Evolutionary conservation across 768 basidiomycete species (phyloP).

Genomic region (Pulveroboletus sp.): DNA sequence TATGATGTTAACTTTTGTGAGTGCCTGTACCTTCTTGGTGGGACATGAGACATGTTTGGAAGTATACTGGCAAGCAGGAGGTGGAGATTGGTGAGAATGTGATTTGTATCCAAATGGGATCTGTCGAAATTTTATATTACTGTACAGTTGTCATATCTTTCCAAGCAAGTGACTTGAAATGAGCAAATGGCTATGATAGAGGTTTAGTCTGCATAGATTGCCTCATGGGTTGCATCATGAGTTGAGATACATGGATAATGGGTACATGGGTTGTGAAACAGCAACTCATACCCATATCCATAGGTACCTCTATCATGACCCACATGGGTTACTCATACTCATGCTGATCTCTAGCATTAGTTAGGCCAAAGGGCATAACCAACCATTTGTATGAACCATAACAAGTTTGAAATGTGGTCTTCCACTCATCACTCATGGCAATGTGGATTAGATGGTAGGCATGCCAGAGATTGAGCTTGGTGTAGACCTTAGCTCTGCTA

Average conservation of each 20-base stretch:
- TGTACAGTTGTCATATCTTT: too few relatives aligned
- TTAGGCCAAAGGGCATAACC: not conserved
- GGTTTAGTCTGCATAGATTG: not conserved
- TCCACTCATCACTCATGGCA: not conserved
- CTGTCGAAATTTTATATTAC: too few relatives aligned
- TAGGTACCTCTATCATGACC: not conserved
- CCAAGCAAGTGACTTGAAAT: too few relatives aligned
- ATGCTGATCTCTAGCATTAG: not conserved
- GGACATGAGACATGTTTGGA: too few relatives aligned
- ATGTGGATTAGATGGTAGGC: not conserved
- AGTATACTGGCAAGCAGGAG: too few relatives aligned
- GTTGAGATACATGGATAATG: not conserved
- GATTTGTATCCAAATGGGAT: too few relatives aligned
- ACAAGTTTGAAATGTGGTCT: slow-evolving; percentile 32
- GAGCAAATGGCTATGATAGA: not conserved
- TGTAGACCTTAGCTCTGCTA: not conserved
- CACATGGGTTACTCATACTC: not conserved
- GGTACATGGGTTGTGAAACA: not conserved
- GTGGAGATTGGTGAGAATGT: too few relatives aligned
- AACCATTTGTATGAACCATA: slow-evolving; percentile 34
- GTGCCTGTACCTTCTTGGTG: too few relatives aligned
- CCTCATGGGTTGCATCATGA: too few relatives aligned
- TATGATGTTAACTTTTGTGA: too few relatives aligned
- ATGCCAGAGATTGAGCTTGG: not conserved
- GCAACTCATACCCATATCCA: not conserved